These are phyloP conservation scores for Fusarium longipes DNA, from an alignment of 2,329 filamentous ascomycete species.

Conservation along the genomic window DNA sequence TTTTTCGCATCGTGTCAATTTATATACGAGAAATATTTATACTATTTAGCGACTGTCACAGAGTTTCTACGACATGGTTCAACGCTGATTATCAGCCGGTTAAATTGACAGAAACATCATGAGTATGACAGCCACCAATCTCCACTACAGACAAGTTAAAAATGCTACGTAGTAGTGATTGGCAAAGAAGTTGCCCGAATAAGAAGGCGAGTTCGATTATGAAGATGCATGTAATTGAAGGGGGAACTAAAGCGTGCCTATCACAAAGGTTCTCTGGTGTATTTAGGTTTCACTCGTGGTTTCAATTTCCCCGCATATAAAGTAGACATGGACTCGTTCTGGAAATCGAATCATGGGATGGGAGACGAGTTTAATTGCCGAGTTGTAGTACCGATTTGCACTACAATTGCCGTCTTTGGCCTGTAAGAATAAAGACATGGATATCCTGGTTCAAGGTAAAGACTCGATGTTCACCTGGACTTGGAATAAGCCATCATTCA, in stretches of 20 bases:
- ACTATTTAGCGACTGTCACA: not conserved
- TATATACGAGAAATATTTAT: not conserved
- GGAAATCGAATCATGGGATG: not conserved
- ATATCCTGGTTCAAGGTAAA: not conserved
- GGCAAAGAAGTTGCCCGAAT: constrained; percentile 10
- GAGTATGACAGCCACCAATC: not conserved
- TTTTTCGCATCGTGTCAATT: not conserved
- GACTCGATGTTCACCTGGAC: not conserved
- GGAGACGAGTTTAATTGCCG: not conserved
- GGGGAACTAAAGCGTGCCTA: constrained; percentile 14
- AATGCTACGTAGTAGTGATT: constrained; percentile 18
- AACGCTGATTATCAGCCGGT: not conserved
- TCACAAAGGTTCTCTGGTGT: not conserved
- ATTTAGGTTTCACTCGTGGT: not conserved
- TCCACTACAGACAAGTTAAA: not conserved
- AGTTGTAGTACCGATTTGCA: not conserved
- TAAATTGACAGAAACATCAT: not conserved
- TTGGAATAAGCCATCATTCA: not conserved
- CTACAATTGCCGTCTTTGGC: not conserved
- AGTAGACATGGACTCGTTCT: not conserved
- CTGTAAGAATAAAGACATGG: not conserved
- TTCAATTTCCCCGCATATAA: constrained; percentile 18
- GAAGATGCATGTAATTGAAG: constrained; percentile 16
- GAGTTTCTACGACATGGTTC: not conserved
- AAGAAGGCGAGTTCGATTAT: constrained; percentile 10